Evolutionary conservation across 169 alveolate genomes (phyloP).

Genomic region (Amoebophrya sp.): DNA sequence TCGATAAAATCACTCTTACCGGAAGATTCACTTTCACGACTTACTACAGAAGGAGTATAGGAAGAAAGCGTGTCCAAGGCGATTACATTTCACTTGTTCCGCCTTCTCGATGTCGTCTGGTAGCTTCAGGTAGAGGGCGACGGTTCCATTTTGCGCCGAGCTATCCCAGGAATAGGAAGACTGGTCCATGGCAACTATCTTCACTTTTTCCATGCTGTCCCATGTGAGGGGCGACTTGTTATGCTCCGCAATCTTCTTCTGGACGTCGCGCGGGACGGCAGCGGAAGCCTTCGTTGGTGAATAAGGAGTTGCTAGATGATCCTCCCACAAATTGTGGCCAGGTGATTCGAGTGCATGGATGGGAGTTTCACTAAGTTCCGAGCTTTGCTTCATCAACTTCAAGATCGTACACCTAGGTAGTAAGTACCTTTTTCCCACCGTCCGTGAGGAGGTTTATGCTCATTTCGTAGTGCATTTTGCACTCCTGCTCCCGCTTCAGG

Average conservation of each 20-base stretch:
- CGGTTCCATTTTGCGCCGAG: background rate
- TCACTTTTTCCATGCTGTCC: background rate
- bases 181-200: background rate
- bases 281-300: background rate
- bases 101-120: too few species aligned
- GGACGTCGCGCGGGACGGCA: background rate
- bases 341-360: too few species aligned
- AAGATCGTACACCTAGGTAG: background rate
- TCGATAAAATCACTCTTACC: too few species aligned
- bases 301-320: too few species aligned
- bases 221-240: background rate
- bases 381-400: too few species aligned
- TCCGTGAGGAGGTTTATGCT: background rate
- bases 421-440: background rate
- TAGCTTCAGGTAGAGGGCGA: background rate
- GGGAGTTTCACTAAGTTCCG: too few species aligned
- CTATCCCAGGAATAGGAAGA: background rate
- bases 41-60: too few species aligned
- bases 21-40: too few species aligned
- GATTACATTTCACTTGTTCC: too few species aligned
- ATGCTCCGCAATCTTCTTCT: background rate
- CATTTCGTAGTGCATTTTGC: background rate
- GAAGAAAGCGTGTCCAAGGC: too few species aligned
- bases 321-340: too few species aligned
- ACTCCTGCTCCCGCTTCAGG: background rate